These are phyloP conservation scores for Cenchrus fungigraminus DNA, from an alignment of 176 grass and related monocot genomes.

Conservation along the genomic window DNA sequence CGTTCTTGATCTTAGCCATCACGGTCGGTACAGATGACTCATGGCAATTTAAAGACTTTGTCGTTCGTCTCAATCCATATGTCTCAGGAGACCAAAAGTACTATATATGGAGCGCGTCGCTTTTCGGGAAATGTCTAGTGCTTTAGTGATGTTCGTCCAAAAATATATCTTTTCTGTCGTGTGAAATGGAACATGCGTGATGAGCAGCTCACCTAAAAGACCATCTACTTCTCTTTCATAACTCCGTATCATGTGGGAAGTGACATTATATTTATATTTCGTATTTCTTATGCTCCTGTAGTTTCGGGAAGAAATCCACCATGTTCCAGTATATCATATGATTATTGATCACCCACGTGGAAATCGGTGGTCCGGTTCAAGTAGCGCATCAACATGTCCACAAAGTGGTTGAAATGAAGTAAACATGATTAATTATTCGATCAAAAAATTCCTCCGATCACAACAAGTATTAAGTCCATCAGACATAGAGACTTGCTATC, in stretches of 20 bases:
- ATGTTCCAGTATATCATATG: neutral
- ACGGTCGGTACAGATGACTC: too few species aligned
- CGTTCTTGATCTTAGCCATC: too few species aligned
- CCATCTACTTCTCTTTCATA: neutral
- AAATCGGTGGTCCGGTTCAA: neutral
- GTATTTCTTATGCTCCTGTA: neutral
- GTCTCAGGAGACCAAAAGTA: too few species aligned
- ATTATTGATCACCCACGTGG: neutral
- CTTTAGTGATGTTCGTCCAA: too few species aligned
- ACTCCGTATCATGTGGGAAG: neutral
- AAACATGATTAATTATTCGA: neutral
- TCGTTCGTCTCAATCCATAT: too few species aligned
- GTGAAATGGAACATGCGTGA: neutral
- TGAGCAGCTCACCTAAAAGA: neutral
- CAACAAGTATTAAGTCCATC: too few species aligned
- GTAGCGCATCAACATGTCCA: neutral
- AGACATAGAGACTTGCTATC: too few species aligned
- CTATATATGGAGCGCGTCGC: too few species aligned
- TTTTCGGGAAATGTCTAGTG: too few species aligned
- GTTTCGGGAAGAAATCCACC: neutral
- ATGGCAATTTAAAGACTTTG: too few species aligned
- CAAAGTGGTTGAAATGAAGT: neutral
- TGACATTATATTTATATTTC: neutral
- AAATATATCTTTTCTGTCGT: neutral
- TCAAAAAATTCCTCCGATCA: neutral